Conservation (phyloP, 2,329 filamentous ascomycete species). For the Diaporthe sp. region DNA sequence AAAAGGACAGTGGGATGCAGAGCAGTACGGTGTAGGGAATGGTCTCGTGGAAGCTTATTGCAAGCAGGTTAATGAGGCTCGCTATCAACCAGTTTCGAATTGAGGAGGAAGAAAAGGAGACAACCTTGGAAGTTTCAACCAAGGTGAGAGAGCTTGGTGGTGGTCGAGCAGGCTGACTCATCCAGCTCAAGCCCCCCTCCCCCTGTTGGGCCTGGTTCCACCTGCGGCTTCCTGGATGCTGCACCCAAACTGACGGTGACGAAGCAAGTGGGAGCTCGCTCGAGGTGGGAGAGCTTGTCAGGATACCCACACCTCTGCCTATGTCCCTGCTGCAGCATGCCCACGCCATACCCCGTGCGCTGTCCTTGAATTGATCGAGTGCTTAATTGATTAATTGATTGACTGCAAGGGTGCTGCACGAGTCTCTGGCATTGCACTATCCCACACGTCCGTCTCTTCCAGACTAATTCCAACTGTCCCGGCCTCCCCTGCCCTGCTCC, state of each 20-base stretch:
- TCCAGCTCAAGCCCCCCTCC: neutral
- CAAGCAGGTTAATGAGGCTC: neutral
- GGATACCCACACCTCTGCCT: neutral
- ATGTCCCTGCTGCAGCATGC: neutral
- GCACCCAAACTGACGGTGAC: conserved; percentile 1
- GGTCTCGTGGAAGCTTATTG: neutral
- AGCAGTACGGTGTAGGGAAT: neutral
- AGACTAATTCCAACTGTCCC: conserved; percentile 6
- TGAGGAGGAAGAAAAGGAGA: neutral
- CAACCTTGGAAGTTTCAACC: neutral
- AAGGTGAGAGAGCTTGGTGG: neutral
- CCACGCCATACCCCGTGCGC: neutral
- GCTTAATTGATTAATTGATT: neutral
- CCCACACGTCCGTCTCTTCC: neutral
- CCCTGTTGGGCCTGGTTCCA: neutral
- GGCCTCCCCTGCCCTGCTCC: neutral
- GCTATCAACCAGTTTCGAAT: neutral
- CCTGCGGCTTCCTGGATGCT: conserved; percentile 5
- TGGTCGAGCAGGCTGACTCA: neutral
- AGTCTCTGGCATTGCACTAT: neutral
- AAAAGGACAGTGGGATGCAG: neutral
- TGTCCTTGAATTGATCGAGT: conserved; percentile 4
- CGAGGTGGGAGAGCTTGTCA: conserved; percentile 13
- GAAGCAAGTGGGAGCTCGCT: conserved; percentile 8
- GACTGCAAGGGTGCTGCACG: neutral